Evolutionary conservation across 371 early-diverging fungal species (phyloP).

Genomic region (Actinomortierella ambigua): DNA sequence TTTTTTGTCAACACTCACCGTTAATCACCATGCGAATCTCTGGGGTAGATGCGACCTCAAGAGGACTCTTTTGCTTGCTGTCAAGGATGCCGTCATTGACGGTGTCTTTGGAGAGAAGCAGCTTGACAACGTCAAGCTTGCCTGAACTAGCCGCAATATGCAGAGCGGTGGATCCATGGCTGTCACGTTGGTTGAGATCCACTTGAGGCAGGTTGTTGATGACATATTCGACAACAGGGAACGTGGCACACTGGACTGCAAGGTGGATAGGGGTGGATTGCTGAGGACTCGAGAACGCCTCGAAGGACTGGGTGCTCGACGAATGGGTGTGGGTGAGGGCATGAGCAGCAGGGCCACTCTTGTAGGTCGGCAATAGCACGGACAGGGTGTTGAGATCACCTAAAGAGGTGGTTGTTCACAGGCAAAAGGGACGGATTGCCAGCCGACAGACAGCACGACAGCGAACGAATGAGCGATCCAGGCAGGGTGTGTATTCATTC

Average conservation of each 20-base stretch:
- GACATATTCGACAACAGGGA: conserved; percentile 32
- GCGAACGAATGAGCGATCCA: no score
- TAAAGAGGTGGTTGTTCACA: background rate
- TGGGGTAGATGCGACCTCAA: conserved; percentile 46
- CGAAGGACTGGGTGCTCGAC: conserved; percentile 39
- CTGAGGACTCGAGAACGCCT: conserved; percentile 16
- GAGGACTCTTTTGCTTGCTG: conserved; percentile 41
- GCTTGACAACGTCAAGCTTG: conserved; percentile 56
- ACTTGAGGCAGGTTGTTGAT: conserved; percentile 36
- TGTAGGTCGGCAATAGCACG: conserved; percentile 29
- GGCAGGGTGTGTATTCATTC: no score
- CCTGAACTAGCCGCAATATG: conserved; percentile 64
- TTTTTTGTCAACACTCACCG: conserved; percentile 19
- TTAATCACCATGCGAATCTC: conserved; percentile 44
- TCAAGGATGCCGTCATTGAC: conserved; percentile 54
- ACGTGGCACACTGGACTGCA: conserved; percentile 58
- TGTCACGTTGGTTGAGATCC: conserved; percentile 54
- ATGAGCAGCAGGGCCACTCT: conserved; percentile 12
- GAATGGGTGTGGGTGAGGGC: conserved; percentile 23
- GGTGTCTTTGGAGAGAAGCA: conserved; percentile 49
- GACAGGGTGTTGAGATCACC: conserved; percentile 39
- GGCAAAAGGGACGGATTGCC: background rate
- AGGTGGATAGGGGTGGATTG: conserved; percentile 55
- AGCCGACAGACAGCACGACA: no score
- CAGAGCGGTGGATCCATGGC: conserved; percentile 63